Conservation (phyloP, 2,329 filamentous ascomycete genomes). For the Penicillium sp. region DNA sequence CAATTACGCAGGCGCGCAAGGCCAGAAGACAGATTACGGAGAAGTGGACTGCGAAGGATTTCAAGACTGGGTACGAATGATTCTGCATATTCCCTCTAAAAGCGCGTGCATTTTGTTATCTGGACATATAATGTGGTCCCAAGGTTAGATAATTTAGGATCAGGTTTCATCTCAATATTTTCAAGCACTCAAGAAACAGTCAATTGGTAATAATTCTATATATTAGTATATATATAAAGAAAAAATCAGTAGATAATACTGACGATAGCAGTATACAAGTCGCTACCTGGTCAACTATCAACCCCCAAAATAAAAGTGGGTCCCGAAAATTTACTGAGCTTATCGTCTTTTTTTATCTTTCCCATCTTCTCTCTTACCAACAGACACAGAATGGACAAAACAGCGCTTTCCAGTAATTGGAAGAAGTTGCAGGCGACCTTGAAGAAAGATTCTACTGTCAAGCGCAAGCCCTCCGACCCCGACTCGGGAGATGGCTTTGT, state of each 20-base stretch:
- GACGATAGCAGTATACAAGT: background rate
- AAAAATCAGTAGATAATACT: background rate
- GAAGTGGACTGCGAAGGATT: conserved; percentile 99
- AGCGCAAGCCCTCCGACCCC: conserved; percentile 36
- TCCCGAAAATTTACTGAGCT: conserved; percentile 14
- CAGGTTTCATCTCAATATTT: conserved; percentile 3
- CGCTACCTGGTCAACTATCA: conserved; percentile 4
- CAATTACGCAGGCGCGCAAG: conserved; percentile 77
- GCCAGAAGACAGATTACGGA: conserved; percentile 77
- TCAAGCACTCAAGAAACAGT: background rate
- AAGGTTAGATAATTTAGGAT: background rate
- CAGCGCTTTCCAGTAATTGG: conserved; percentile 50
- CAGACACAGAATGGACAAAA: conserved; percentile 41
- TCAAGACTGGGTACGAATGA: conserved; percentile 49
- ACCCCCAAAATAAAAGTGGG: conserved; percentile 7
- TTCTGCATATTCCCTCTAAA: conserved; percentile 22
- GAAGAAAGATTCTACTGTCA: conserved; percentile 32
- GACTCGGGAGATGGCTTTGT: conserved; percentile 28
- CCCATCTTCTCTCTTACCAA: conserved; percentile 11
- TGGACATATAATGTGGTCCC: conserved; percentile 20
- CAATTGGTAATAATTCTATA: background rate
- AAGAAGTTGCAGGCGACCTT: conserved; percentile 50
- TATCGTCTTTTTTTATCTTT: conserved; percentile 9
- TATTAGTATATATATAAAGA: background rate
- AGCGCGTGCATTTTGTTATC: conserved; percentile 19